Base-by-base conservation (phyloP, 2,329 filamentous ascomycete species). In the Macrophomina tecta region DNA sequence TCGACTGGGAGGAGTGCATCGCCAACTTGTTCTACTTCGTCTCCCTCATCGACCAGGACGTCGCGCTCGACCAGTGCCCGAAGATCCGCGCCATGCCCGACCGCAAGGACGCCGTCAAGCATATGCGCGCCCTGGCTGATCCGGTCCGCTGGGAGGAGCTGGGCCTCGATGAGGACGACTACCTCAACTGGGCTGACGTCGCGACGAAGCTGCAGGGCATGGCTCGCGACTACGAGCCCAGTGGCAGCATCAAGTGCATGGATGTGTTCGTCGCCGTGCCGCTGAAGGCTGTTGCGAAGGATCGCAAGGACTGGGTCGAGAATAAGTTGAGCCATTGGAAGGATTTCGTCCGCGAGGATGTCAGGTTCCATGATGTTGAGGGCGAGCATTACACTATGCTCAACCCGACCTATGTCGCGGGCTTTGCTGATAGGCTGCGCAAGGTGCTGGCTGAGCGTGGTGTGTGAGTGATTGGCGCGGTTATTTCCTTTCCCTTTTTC, bases 251-350 rank as follows among this genome's bases (percentile, higher is more conserved):
- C 0, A 64, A 67, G 0, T 46, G 40, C 1, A 77, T 84, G 55
- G 82, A 84, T 70, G 73, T 83, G 1, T 83, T 84, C 67, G 75
- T 78, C 40, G 78, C 77, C 1, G 69, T 71, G 5, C 81, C 81
- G 12, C 69, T 79, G 1, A 73, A 69, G 38, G 69, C 68, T 1
- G 75, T 72, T 4, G 74, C 75, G 3, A 70, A 67, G 18, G 71
- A 70, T 30, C 69, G 70, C n/a, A 68, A 76, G 36, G 74, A 78
- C 40, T 80, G 76, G 76, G 40, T 76, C 16, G 58, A 68, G 6
- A 70, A 68, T 1, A 69, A 71, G 53, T 49, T 74, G 64, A 66
- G 60, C 16, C 56, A 66, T 11, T 74, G 72, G 72, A 55, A 38
- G 16, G 67, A 73, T n/a, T 73, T 73, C 49, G 40, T 46, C 23